Percentiles rank a stretch among this genome's conserved stretches.
Conservation (phyloP, 345 rosid species). For the Carallia pectinifolia region DNA sequence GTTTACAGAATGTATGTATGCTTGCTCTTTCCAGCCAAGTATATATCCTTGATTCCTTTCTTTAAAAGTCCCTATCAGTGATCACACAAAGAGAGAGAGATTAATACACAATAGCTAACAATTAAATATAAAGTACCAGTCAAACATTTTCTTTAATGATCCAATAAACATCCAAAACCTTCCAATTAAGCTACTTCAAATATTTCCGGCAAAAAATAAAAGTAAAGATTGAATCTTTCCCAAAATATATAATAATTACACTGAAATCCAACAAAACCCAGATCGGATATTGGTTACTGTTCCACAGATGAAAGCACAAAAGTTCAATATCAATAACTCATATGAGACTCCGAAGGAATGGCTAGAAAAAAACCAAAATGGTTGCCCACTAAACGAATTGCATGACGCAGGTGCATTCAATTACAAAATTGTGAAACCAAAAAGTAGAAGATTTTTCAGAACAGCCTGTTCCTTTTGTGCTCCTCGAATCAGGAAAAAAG, state of each 20-base stretch:
- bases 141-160: conserved; percentile 34
- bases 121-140: conserved; percentile 24
- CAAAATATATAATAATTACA: conserved; percentile 23
- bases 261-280: conserved; percentile 20
- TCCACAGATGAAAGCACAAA: background rate
- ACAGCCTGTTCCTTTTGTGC: background rate
- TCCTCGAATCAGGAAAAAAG: conserved; percentile 20
- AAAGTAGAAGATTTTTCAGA: background rate
- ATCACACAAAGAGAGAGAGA: conserved; percentile 6
- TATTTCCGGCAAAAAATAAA: background rate
- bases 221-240: conserved; percentile 18
- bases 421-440: background rate
- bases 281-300: conserved; percentile 14
- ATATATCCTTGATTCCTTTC: too few species aligned
- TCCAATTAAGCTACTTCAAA: conserved; percentile 26
- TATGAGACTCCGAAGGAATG: background rate
- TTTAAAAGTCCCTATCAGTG: conserved; percentile 14
- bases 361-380: background rate
- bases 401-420: background rate
- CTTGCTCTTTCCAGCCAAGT: background rate
- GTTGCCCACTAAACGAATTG: too few species aligned
- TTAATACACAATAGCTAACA: conserved; percentile 1
- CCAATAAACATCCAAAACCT: conserved; percentile 19
- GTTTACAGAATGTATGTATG: conserved; percentile 14
- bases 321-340: background rate